These are phyloP conservation scores for Suillus subaureus DNA, from an alignment of 768 basidiomycete genomes.

Conservation along the genomic window DNA sequence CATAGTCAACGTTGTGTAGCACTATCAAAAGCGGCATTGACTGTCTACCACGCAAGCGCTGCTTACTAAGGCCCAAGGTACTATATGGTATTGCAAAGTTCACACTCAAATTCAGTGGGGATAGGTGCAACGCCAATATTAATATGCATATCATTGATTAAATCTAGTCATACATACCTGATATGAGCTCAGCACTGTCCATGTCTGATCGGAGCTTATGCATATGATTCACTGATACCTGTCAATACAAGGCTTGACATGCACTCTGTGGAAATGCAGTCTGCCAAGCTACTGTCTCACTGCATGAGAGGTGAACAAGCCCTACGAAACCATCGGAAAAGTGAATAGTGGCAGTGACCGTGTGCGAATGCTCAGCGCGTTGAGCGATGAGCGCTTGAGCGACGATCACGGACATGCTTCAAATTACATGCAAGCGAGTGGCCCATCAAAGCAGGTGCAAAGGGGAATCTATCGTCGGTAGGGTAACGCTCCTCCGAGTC, in stretches of 20 bases:
- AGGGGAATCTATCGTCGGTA: neutral
- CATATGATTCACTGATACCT: neutral
- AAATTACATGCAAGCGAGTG: neutral
- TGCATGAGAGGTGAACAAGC: neutral
- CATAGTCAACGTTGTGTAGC: too few species aligned
- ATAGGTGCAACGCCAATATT: neutral
- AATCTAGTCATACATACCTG: neutral
- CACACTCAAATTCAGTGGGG: too few species aligned
- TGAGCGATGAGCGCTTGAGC: neutral
- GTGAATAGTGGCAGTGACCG: neutral
- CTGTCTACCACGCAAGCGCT: too few species aligned
- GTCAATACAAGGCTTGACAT: neutral
- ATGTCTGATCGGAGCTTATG: neutral
- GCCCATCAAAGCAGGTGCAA: neutral
- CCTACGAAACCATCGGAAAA: neutral
- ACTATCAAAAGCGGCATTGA: too few species aligned
- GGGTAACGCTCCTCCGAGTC: neutral
- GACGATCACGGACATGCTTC: neutral
- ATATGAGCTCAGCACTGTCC: neutral
- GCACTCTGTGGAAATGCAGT: neutral
- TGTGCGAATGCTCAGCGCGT: neutral
- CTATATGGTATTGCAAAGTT: too few species aligned
- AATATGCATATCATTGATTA: too few species aligned
- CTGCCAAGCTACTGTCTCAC: neutral
- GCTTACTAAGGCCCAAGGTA: too few species aligned